A percentile compares a stretch with the other conserved stretches of the same genome.
These are phyloP conservation scores for Yamadazyma diddensiae DNA, from an alignment of 1,139 yeast genomes.

Conservation along the genomic window DNA sequence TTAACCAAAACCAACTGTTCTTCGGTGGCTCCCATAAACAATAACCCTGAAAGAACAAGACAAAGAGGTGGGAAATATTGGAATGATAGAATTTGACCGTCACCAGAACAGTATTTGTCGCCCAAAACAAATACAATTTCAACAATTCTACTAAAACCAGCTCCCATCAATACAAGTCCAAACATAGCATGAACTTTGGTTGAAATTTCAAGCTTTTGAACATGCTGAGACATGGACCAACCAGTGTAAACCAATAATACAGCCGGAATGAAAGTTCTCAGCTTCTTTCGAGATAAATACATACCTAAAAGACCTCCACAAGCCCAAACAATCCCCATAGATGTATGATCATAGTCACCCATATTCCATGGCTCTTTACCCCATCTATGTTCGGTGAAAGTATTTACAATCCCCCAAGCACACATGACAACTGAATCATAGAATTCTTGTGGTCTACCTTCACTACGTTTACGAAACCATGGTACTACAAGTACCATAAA, in stretches of 20 bases:
- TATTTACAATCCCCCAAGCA: constrained; percentile 87
- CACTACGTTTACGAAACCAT: constrained; percentile 49
- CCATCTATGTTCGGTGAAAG: constrained; percentile 96
- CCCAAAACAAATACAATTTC: constrained; percentile 72
- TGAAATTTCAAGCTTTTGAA: constrained; percentile 68
- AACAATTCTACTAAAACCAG: constrained; percentile 69
- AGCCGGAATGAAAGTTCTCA: constrained; percentile 77
- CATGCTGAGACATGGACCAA: constrained; percentile 90
- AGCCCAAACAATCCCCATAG: constrained; percentile 98
- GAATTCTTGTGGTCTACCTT: constrained; percentile 71
- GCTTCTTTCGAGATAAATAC: constrained; percentile 56
- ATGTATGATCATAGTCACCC: constrained; percentile 90
- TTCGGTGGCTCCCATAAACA: constrained; percentile 91
- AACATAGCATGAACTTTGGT: constrained; percentile 86
- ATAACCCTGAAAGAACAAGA: constrained; percentile 69
- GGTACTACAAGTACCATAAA: constrained; percentile 66
- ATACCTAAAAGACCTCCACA: constrained; percentile 86
- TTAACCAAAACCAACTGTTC: constrained; percentile 74
- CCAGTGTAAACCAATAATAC: constrained; percentile 82
- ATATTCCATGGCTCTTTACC: constrained; percentile 82
- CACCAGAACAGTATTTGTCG: constrained; percentile 48
- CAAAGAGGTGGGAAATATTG: constrained; percentile 85
- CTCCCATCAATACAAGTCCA: constrained; percentile 75
- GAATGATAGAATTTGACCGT: constrained; percentile 58
- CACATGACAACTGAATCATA: constrained; percentile 80